Base-by-base conservation (phyloP, 768 basidiomycete genomes). In the Hydnomerulius pinastri region DNA sequence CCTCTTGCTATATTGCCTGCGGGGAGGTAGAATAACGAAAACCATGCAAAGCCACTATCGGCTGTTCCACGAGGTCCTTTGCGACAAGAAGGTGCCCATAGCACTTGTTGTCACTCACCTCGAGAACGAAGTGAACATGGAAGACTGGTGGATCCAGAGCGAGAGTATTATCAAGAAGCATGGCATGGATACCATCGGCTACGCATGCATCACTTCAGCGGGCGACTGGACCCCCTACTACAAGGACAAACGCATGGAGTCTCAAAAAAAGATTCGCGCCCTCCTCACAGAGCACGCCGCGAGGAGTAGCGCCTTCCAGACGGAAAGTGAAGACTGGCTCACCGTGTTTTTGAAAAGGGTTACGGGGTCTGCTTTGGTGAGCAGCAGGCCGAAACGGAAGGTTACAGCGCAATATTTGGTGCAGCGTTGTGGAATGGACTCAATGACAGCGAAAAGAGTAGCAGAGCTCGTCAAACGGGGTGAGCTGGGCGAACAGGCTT, bases 21-120 rank as follows among this genome's bases (percentile, higher is more conserved):
- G 67, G 2, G 68, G 61, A 1, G 66, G 71, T 2, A 54, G 69
- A 46, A 61, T 72, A 56, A 66, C 57, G 23, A 62, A 65, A n/a
- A 51, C 63, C 0, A 49, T 59, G 32, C 53, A 62, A 29, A 57
- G 66, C 45, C 72, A 72, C 39, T 73, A 68, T 57, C 45, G 51
- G 23, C 47, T 71, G 5, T 70, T 71, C 54, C 42, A 60, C 37
- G 61, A 72, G 21, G 60, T 71, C 15, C 64, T 73, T n/a, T 73
- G 72, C 45, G 57, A 56, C 15, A 42, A 55, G 28, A 29, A n/a
- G n/a, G n/a, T n/a, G n/a, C n/a, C n/a, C n/a, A n/a, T n/a, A n/a
- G n/a, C n/a, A n/a, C n/a, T n/a, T 5, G 63, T 64, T 10, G 51
- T 72, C 15, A 71, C 68, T 4, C 66, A 69, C 25, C 61, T 73